phyloP scores from a whole-genome alignment of 164 flowering plant genomes.

The Aristolochia fimbriata region DNA sequence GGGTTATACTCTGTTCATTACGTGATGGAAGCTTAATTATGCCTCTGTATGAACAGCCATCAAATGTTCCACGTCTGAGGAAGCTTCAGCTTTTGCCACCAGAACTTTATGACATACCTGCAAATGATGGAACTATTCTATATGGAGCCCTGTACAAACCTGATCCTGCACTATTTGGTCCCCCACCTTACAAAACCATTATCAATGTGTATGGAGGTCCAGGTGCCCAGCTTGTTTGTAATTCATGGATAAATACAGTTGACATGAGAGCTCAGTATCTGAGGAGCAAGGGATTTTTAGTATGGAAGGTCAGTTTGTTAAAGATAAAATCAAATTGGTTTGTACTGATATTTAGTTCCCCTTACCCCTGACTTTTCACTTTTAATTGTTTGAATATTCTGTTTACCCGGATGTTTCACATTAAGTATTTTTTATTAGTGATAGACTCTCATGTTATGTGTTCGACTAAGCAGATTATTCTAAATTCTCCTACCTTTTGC shows the following conservation, averaged over 20 bases:
- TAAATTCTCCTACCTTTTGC: conserved; percentile 7
- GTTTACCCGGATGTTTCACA: too few relatives aligned
- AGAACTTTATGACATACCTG: conserved; percentile 48
- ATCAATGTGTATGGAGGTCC: conserved; percentile 90
- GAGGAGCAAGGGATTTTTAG: conserved; percentile 74
- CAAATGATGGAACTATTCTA: conserved; percentile 61
- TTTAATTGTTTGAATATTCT: too few relatives aligned
- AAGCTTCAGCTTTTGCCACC: conserved; percentile 75
- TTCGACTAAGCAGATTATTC: too few relatives aligned
- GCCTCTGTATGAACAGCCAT: conserved; percentile 60
- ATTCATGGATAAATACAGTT: conserved; percentile 82
- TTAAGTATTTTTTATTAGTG: too few relatives aligned
- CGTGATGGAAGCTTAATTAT: conserved; percentile 50
- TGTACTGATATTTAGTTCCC: too few relatives aligned
- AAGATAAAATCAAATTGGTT: too few relatives aligned
- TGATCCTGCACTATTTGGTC: conserved; percentile 60
- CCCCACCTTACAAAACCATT: conserved; percentile 85
- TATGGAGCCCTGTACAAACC: conserved; percentile 80
- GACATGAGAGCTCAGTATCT: conserved; percentile 95
- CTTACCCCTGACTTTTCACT: too few relatives aligned
- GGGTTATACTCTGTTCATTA: conserved; percentile 53
- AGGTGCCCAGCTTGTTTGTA: conserved; percentile 58
- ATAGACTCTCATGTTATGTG: too few relatives aligned
- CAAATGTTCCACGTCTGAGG: conserved; percentile 34
- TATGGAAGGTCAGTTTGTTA: conserved; percentile 67